Evolutionary conservation across 805 yeast species (phyloP), one percentile per base, ranked within the genome.

Genomic region (Candida jianshihensis): DNA sequence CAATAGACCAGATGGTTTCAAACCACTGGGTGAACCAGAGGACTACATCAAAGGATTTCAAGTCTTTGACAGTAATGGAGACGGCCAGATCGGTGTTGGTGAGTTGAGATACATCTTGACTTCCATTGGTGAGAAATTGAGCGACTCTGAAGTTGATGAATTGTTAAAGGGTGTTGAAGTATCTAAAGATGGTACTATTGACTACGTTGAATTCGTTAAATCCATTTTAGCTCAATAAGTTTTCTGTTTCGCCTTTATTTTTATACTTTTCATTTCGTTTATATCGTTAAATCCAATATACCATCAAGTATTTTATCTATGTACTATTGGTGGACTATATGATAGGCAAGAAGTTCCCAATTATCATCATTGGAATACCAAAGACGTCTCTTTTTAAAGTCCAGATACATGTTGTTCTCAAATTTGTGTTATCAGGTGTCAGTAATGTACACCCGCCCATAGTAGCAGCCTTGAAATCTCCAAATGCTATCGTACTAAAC

Each of bases 41-140:
- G 98, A 92, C 60, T 92, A 90, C 62, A 77, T 92, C 56, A 85
- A 90, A 57, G 92, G 90, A 0, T 92, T 92, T 75, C 97, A 92
- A 66, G 97, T 92, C 6, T 92, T 92, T 51, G 99, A 92, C 66
- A 92, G 90, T 67, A 95, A 88, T 47, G 77, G 82, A 46, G 83
- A 96, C 15, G 99, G 99, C 5, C 85, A 81, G 64, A 92, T 92
- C 50, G 95, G 97, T 28, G 95, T 92, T 31, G 99, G 99, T 39
- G 97, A 92, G 64, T 73, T 92, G 53, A 78, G 95, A 60, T 92
- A 92, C 64, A 88, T 92, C 59, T 71, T 92, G 56, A 92, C 98
- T 24, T 83, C 96, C 6, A 79, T 92, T 50, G 99, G 99, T 41
- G 99, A 92, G 64, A 89, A 89, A 64, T 69, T 92, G 49, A 63